Percentiles rank a stretch among this genome's conserved stretches.
Conservation (phyloP, 805 yeast genomes). For the Candida maltosa region DNA sequence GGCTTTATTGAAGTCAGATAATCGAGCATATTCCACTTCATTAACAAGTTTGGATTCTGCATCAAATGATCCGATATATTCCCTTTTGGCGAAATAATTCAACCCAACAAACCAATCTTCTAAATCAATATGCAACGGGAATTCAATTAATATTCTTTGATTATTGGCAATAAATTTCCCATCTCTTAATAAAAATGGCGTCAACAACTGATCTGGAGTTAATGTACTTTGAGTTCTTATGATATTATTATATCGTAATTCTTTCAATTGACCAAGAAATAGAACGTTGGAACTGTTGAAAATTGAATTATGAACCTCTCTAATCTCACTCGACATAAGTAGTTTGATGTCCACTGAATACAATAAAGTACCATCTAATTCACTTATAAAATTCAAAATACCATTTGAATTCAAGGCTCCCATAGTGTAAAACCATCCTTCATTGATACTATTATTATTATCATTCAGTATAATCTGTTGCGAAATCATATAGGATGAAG, state of each 20-base stretch:
- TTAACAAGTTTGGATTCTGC: conserved; percentile 3
- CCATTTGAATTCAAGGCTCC: conserved; percentile 69
- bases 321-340: conserved; percentile 57
- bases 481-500: background rate
- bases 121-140: conserved; percentile 64
- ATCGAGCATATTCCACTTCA: conserved; percentile 6
- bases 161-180: conserved; percentile 29
- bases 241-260: conserved; percentile 45
- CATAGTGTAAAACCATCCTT: conserved; percentile 73
- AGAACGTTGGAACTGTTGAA: conserved; percentile 57
- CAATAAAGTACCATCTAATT: conserved; percentile 59
- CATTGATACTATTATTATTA: conserved; percentile 22
- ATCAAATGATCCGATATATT: conserved; percentile 39
- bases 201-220: conserved; percentile 16
- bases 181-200: conserved; percentile 30
- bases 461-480: conserved; percentile 1
- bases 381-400: conserved; percentile 53
- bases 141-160: conserved; percentile 51
- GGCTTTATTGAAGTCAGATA: conserved; percentile 21
- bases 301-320: conserved; percentile 61
- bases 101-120: conserved; percentile 78
- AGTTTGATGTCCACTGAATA: conserved; percentile 55
- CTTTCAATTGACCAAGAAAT: conserved; percentile 54
- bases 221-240: conserved; percentile 24
- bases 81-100: conserved; percentile 59